A percentile compares a stretch with the other conserved stretches of the same genome.
These are phyloP conservation scores for Apiospora aurea DNA, from an alignment of 2,329 filamentous ascomycete genomes.

Conservation along the genomic window DNA sequence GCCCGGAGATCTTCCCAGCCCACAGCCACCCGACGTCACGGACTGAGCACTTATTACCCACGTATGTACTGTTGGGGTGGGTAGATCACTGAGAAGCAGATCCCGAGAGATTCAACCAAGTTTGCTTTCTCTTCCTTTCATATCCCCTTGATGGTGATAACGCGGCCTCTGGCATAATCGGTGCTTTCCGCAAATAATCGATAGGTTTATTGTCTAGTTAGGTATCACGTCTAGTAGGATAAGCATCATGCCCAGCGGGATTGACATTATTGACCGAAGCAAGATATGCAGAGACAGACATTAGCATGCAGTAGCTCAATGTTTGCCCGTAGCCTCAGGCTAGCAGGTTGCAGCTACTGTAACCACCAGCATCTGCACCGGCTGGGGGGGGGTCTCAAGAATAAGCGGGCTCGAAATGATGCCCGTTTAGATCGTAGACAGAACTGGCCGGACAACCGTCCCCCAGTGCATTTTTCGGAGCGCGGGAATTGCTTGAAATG, in stretches of 20 bases:
- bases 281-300: neutral
- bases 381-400: neutral
- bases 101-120: neutral
- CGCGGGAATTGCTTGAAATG: neutral
- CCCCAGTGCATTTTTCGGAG: neutral
- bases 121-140: no score
- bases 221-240: no score
- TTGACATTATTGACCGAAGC: no score
- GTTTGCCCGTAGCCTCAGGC: neutral
- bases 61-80: neutral
- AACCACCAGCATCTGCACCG: neutral
- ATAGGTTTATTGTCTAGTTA: no score
- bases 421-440: neutral
- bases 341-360: neutral
- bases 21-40: neutral
- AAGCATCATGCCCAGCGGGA: no score
- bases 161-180: no score
- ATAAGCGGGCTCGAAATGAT: constrained; percentile 4
- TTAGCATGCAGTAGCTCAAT: constrained; percentile 9
- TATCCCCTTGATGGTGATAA: no score
- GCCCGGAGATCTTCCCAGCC: constrained; percentile 6
- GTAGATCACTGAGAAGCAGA: neutral
- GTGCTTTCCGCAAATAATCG: no score
- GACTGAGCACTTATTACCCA: neutral
- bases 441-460: constrained; percentile 6